These are phyloP conservation scores for Schwanniomyces occidentalis DNA, from an alignment of 805 yeast species.

Conservation along the genomic window DNA sequence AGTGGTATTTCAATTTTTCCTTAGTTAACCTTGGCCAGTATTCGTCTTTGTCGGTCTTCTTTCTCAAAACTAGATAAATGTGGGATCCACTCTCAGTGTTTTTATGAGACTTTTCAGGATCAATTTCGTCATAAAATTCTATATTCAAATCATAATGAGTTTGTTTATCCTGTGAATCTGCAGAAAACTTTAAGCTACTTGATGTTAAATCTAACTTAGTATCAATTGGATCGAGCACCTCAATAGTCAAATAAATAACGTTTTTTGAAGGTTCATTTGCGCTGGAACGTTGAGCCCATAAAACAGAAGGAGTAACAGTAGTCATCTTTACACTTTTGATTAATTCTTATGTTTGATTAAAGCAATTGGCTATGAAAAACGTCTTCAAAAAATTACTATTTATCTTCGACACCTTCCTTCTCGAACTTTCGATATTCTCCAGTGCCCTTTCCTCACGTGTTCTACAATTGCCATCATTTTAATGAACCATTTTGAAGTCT, in stretches of 20 bases:
- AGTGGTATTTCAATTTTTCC: constrained; percentile 76
- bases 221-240: constrained; percentile 66
- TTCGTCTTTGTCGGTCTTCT: constrained; percentile 67
- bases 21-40: constrained; percentile 96
- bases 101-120: constrained; percentile 61
- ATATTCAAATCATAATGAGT: constrained; percentile 63
- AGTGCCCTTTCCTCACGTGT: constrained; percentile 7
- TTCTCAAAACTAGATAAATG: constrained; percentile 63
- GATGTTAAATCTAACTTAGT: constrained; percentile 63
- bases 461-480: no score
- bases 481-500: no score
- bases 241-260: constrained; percentile 70
- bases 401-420: background rate
- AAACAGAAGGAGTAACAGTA: constrained; percentile 50
- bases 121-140: constrained; percentile 77
- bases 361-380: no score
- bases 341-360: no score
- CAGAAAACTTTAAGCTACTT: constrained; percentile 51
- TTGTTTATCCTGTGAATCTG: constrained; percentile 43
- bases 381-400: no score
- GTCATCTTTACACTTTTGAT: no score
- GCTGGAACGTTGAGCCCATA: constrained; percentile 97
- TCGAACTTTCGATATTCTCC: background rate
- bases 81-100: constrained; percentile 59
- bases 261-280: constrained; percentile 73